Evolutionary conservation across 2,329 filamentous ascomycete genomes (phyloP), one percentile per base, ranked within the genome.

Genomic region (Exophiala spinifera): DNA sequence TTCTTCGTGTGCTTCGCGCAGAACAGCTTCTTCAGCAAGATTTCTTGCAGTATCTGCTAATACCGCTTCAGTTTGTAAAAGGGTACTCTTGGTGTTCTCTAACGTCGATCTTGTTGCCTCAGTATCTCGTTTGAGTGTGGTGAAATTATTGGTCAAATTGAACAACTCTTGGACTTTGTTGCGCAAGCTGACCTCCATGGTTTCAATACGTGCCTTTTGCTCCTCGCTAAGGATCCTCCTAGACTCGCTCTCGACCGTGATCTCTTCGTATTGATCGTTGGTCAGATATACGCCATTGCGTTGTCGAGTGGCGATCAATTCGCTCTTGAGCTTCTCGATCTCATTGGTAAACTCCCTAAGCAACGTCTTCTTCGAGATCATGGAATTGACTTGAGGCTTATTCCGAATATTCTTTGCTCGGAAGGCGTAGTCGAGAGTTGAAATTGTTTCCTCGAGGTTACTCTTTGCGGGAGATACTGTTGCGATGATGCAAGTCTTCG

Each of bases 401-500:
- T 99, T 99, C 46, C 89, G 88, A 65, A 99, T 99, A 64, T 99
- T 97, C 77, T 99, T 99, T 14, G 94, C 94, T 44, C 94, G 84
- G 74, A 97, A 97, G 10, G 94, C 95, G 68, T 99, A 99, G 70
- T 99, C 94, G 1, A 99, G 80, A 0, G 95, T 99, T 0, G 94
- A 97, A 56, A 99, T 97, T 0, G 95, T 99, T 72, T 99, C 94
- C 67, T 99, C 94, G 1, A 99, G 78, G 64, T 97, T 99, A 72
- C 87, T 91, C 71, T 94, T 95, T 6, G 91, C 90, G 1, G 94
- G 91, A 2, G 94, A 97, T 37, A 99, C 82, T 0, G 94, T 99
- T 4, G 94, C 94, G 66, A 99, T 97, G 62, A 99, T 99, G 75
- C 94, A 99, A 0, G 94, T 99, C 69, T 99, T 99, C 1, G 95